Evolutionary conservation across 140 eudicot genomes (phyloP).

Genomic region (Anethum foeniculum): DNA sequence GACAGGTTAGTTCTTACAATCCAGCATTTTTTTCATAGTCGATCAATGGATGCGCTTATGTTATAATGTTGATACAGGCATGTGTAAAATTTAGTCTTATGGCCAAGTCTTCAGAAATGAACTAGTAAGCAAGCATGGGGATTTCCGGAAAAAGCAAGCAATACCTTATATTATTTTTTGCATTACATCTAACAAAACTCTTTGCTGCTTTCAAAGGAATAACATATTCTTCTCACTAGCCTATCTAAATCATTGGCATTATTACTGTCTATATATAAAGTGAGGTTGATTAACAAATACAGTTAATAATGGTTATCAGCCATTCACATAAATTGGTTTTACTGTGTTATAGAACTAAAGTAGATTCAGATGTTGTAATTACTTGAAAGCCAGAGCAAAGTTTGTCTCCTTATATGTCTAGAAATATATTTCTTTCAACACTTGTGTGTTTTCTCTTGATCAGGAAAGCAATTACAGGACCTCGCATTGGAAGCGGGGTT

Average conservation of each 20-base stretch:
- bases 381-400: background rate
- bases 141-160: background rate
- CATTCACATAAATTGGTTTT: background rate
- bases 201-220: background rate
- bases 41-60: background rate
- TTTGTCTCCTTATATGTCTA: background rate
- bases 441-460: constrained; percentile 4
- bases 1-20: constrained; percentile 46
- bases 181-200: background rate
- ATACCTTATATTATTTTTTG: background rate
- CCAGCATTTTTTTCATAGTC: background rate
- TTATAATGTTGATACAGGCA: background rate
- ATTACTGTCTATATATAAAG: background rate
- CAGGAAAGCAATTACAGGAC: constrained; percentile 65
- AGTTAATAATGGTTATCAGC: background rate
- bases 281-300: background rate
- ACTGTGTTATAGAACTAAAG: background rate
- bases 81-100: background rate
- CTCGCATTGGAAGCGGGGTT: constrained; percentile 58
- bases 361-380: background rate
- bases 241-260: background rate
- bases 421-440: background rate
- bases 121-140: background rate
- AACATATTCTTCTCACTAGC: background rate
- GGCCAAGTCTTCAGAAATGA: background rate